Conservation (phyloP, 768 basidiomycete species). For the Tricholoma terreum region DNA sequence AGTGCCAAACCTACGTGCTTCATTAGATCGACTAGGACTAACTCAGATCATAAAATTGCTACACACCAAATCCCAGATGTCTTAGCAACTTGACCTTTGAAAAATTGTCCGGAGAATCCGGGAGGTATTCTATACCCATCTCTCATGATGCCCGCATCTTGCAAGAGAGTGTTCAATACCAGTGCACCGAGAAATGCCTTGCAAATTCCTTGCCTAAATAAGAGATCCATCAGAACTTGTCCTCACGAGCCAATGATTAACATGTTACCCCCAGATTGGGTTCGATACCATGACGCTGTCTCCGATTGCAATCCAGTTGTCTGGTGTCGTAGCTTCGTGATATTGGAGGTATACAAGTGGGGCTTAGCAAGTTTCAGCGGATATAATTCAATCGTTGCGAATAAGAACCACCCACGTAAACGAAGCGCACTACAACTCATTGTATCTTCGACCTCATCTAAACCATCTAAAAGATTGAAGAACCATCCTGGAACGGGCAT, state of each 20-base stretch:
- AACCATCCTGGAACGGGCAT: not conserved
- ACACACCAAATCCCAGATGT: not conserved
- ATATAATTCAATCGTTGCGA: too few relatives aligned
- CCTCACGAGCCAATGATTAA: too few relatives aligned
- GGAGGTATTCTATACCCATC: not conserved
- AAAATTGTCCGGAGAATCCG: not conserved
- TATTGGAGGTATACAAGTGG: conserved; percentile 23
- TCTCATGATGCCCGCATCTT: too few relatives aligned
- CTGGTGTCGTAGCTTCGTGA: conserved; percentile 24
- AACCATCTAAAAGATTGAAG: not conserved
- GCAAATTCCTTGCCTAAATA: not conserved
- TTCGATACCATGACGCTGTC: conserved; percentile 28
- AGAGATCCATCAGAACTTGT: not conserved
- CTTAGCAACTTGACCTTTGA: not conserved
- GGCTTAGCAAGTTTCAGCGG: conserved; percentile 3
- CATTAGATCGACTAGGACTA: too few relatives aligned
- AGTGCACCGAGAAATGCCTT: not conserved
- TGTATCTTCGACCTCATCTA: not conserved
- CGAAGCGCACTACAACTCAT: not conserved
- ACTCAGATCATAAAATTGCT: not conserved
- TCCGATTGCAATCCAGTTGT: conserved; percentile 34
- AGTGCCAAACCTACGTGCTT: not conserved
- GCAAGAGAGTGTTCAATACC: not conserved
- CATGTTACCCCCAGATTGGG: conserved; percentile 8
- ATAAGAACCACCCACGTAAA: not conserved